Conservation (phyloP, 2,329 filamentous ascomycete species). For the Scedosporium dehoogii region DNA sequence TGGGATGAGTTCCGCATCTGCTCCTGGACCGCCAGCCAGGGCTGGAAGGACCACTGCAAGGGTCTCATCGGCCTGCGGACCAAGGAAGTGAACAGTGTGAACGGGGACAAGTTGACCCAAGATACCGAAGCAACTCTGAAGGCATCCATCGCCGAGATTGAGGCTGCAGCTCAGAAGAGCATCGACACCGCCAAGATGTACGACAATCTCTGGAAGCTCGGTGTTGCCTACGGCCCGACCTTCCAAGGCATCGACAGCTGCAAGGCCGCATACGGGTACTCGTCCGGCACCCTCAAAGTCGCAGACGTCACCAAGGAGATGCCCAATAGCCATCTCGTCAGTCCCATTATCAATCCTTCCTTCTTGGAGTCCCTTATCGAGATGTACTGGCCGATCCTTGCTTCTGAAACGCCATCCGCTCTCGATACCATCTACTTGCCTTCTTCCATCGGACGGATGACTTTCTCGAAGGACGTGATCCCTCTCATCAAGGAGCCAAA, state of each 20-base stretch:
- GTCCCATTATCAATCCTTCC: slow-evolving; percentile 13
- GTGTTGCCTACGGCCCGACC: slow-evolving; percentile 26
- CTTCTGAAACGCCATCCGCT: slow-evolving; percentile 15
- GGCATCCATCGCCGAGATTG: slow-evolving; percentile 19
- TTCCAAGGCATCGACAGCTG: slow-evolving; percentile 23
- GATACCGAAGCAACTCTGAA: slow-evolving; percentile 16
- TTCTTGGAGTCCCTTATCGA: slow-evolving; percentile 14
- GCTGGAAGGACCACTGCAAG: slow-evolving; percentile 50
- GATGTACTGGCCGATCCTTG: slow-evolving; percentile 22
- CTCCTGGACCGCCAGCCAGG: slow-evolving; percentile 38
- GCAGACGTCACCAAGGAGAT: slow-evolving; percentile 12
- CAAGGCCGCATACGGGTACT: not conserved
- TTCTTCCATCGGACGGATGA: slow-evolving; percentile 19
- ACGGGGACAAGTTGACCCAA: slow-evolving; percentile 21
- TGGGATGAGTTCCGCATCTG: slow-evolving; percentile 42
- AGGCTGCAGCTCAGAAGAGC: slow-evolving; percentile 16
- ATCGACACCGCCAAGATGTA: slow-evolving; percentile 11
- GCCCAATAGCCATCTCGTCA: slow-evolving; percentile 13
- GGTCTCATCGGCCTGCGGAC: slow-evolving; percentile 35
- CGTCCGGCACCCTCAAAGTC: slow-evolving; percentile 8
- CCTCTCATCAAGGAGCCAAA: slow-evolving; percentile 21
- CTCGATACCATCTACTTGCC: slow-evolving; percentile 23
- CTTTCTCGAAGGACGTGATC: slow-evolving; percentile 18
- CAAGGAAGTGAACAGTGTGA: slow-evolving; percentile 28
- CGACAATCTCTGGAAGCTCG: slow-evolving; percentile 21